Evolutionary conservation across 2,329 filamentous ascomycete genomes (phyloP).

Genomic region (Akanthomyces muscarius): DNA sequence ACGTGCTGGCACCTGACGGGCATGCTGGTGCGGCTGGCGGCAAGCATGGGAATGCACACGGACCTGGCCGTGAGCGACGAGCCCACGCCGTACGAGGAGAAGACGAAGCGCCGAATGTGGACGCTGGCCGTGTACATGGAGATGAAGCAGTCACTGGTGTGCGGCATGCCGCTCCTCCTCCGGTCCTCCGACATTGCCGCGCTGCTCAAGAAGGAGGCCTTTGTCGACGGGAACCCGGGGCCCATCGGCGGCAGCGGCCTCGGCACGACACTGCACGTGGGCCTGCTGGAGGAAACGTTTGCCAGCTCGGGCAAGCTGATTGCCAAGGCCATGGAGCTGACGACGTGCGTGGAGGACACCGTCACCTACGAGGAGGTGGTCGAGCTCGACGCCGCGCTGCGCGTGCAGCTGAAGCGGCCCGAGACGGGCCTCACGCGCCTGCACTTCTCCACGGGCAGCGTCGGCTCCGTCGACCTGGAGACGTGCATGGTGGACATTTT

Average conservation of each 20-base stretch:
- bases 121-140: constrained; percentile 14
- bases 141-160: constrained; percentile 15
- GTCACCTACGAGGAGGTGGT: constrained; percentile 11
- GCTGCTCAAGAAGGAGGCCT: background rate
- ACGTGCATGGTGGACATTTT: constrained; percentile 18
- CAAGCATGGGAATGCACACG: constrained; percentile 9
- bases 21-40: constrained; percentile 9
- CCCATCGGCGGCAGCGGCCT: background rate
- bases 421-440: constrained; percentile 1
- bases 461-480: constrained; percentile 11
- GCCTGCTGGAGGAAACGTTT: constrained; percentile 10
- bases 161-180: constrained; percentile 16
- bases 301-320: background rate
- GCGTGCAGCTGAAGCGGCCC: constrained; percentile 10
- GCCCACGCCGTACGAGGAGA: background rate
- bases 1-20: constrained; percentile 19
- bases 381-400: constrained; percentile 13
- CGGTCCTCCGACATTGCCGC: constrained; percentile 4
- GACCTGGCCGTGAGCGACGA: background rate
- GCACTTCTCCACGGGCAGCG: constrained; percentile 7
- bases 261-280: background rate
- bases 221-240: background rate
- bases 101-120: constrained; percentile 10
- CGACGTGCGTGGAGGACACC: background rate
- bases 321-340: constrained; percentile 8